A percentile compares a stretch with the other conserved stretches of the same genome.
Conservation (phyloP, 208 protist genomes). For the Leishmania turanica region DNA sequence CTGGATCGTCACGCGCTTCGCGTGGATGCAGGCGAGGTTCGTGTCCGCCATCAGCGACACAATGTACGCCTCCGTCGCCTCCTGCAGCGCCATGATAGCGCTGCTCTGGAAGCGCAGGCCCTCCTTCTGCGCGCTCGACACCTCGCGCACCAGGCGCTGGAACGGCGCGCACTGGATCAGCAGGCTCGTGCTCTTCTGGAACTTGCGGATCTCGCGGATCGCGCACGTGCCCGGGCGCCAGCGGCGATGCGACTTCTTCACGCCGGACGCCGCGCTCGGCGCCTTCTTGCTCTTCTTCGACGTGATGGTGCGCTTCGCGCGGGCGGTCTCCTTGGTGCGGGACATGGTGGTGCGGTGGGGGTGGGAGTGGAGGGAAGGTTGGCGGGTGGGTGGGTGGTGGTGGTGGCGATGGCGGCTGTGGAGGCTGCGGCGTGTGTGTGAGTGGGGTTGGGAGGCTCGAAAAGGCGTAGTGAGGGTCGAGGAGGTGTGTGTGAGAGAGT, state of each 20-base stretch:
- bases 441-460: neutral
- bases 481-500: neutral
- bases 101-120: constrained; percentile 89
- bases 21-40: constrained; percentile 90
- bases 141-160: constrained; percentile 36
- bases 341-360: constrained; percentile 77
- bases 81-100: constrained; percentile 88
- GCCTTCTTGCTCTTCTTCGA: constrained; percentile 97
- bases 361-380: neutral
- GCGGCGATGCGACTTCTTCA: constrained; percentile 92
- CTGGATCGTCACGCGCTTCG: constrained; percentile 87
- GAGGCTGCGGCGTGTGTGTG: neutral
- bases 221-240: constrained; percentile 96
- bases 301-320: constrained; percentile 97
- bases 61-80: constrained; percentile 92
- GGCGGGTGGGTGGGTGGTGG: neutral
- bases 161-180: too few species aligned
- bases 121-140: constrained; percentile 69
- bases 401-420: neutral
- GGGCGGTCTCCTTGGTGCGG: constrained; percentile 98
- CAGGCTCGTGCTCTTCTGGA: constrained; percentile 49
- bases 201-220: constrained; percentile 96
- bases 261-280: constrained; percentile 92
- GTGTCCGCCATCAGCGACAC: constrained; percentile 93
- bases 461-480: neutral